A percentile compares a stretch with the other conserved stretches of the same genome.
phyloP scores from a whole-genome alignment of 2,329 filamentous ascomycete genomes.

The Sphaerulina musiva region DNA sequence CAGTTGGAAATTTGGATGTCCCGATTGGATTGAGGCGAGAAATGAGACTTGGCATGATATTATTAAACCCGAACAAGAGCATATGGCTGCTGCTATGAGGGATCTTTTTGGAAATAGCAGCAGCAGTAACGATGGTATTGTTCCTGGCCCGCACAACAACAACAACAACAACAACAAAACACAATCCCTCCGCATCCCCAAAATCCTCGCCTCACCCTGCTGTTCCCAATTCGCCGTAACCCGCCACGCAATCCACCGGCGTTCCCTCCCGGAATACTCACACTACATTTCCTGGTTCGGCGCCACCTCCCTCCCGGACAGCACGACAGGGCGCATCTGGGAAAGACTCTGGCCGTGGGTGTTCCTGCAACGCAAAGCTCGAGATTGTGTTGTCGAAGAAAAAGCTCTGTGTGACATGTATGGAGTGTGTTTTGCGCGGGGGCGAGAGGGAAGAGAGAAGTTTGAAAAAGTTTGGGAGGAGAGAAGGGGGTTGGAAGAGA shows the following conservation, averaged over 20 bases:
- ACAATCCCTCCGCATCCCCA: slow-evolving; percentile 6
- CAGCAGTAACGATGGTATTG: no score
- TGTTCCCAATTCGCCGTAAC: slow-evolving; percentile 24
- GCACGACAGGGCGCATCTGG: slow-evolving; percentile 18
- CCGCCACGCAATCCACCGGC: slow-evolving; percentile 10
- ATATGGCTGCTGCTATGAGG: slow-evolving; percentile 15
- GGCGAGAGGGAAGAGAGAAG: slow-evolving; percentile 2
- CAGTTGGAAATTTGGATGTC: slow-evolving; percentile 22
- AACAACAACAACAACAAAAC: no score
- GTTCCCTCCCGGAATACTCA: slow-evolving; percentile 15
- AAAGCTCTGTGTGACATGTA: slow-evolving; percentile 19
- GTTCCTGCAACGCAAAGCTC: slow-evolving; percentile 11
- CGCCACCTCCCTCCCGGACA: slow-evolving; percentile 12
- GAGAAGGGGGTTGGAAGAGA: slow-evolving; percentile 11
- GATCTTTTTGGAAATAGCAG: slow-evolving; percentile 12
- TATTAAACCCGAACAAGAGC: slow-evolving; percentile 19
- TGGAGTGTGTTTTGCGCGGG: slow-evolving; percentile 17
- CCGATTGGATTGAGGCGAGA: slow-evolving; percentile 18
- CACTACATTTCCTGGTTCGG: slow-evolving; percentile 13
- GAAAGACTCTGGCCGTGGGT: slow-evolving; percentile 23
- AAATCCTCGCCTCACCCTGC: slow-evolving; percentile 20
- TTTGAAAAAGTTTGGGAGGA: slow-evolving; percentile 21
- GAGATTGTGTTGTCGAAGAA: slow-evolving; percentile 15
- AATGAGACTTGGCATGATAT: slow-evolving; percentile 12
- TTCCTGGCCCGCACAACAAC: no score